Evolutionary conservation across 192 early-diverging fungal genomes (phyloP).

Genomic region (Gryganskiella cystojenkinii): DNA sequence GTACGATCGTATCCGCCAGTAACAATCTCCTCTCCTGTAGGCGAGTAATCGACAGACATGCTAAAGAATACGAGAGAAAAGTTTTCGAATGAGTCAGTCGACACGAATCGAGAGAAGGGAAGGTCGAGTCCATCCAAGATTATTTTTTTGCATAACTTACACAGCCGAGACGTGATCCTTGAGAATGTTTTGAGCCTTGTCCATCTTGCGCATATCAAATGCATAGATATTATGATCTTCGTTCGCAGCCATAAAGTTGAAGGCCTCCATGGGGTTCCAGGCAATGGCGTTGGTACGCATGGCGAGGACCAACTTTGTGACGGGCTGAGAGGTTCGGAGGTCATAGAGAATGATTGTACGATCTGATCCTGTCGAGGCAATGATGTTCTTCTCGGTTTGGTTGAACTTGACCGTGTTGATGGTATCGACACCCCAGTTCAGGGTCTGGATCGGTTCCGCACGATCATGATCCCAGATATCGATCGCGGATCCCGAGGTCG

Average conservation of each 20-base stretch:
- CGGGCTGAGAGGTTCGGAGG: constrained; percentile 85
- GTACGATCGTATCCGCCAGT: constrained; percentile 97
- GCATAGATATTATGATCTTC: constrained; percentile 98
- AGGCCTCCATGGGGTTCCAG: constrained; percentile 99
- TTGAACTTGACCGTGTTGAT: constrained; percentile 96
- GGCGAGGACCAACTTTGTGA: constrained; percentile 87
- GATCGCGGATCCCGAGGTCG: constrained; percentile 86
- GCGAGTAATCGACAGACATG: constrained; percentile 97
- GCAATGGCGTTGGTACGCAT: constrained; percentile 95
- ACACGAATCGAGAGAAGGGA: not conserved
- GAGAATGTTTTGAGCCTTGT: constrained; percentile 83
- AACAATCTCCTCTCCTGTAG: constrained; percentile 96
- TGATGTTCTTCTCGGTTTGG: constrained; percentile 93
- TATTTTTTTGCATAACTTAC: constrained; percentile 65
- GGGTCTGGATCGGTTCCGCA: constrained; percentile 83
- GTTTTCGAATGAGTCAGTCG: not conserved
- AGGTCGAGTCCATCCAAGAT: not conserved
- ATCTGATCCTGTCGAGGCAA: constrained; percentile 95
- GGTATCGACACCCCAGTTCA: constrained; percentile 96
- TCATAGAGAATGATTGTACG: constrained; percentile 96
- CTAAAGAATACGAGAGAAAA: constrained; percentile 30
- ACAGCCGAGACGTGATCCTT: constrained; percentile 99
- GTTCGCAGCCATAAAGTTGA: constrained; percentile 93
- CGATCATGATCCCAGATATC: constrained; percentile 94
- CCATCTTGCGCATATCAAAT: constrained; percentile 98